Evolutionary conservation across 1,284 basidiomycete species (phyloP), one percentile per base, ranked within the genome.

Genomic region (Boletus sp.): DNA sequence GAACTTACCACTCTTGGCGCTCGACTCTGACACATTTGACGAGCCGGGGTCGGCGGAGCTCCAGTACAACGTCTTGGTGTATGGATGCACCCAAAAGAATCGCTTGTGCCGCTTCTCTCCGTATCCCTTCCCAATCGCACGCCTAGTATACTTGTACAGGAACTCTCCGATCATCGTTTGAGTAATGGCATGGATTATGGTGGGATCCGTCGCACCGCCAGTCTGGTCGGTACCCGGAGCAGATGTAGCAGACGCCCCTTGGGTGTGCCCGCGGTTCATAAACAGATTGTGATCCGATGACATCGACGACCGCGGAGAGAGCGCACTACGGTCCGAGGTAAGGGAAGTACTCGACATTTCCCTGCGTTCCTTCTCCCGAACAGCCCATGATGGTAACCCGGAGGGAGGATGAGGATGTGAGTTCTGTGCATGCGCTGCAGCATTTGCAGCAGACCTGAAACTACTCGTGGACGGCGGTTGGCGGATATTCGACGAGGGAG

Each of bases 111-210:
- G 76, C 66, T 85, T 87, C 67, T 94, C 91, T 23, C 91, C 91
- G 64, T 93, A 80, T 8, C 92, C 93, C 64, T 91, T 92, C 25
- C 93, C 92, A 59, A 99, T 83, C n/a, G 90, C 72, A 52, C 84
- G 82, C 46, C 95, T 81, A 9, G 94, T 97, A 71, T 99, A 98
- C 76, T 99, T 99, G 82, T 90, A 92, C 71, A 99, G 71, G 72
- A 94, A 98, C 75, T 98, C 95, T 54, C 95, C 94, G 57, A 99
- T 98, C 95, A 99, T 99, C 19, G 94, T 97, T 76, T 98, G 94
- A 5, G 95, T 99, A 61, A 99, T 98, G 2, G 94, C 90, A 64
- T 97, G 94, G 57, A 98, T 94, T 56, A 94, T 73, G 2, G 75
- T 69, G 1, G 92, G 91, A 66, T 97, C 94, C 12, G 93, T 95